Conservation (phyloP, 345 rosid species). For the Eucalyptus leucophloia region DNA sequence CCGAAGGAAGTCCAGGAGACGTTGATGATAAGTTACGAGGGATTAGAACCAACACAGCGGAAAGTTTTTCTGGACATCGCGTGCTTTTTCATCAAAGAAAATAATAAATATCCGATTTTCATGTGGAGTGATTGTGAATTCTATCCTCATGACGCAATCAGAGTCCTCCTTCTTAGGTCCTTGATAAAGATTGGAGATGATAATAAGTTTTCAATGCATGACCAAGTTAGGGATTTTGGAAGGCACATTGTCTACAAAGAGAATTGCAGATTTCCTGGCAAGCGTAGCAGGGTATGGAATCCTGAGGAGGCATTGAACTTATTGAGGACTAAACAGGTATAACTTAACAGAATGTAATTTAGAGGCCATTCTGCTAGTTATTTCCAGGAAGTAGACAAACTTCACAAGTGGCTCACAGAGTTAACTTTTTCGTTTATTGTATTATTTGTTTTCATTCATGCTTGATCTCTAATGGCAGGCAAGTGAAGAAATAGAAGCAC, state of each 20-base stretch:
- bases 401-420: background rate
- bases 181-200: background rate
- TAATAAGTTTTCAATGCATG: background rate
- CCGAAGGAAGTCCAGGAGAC: background rate
- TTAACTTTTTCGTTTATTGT: background rate
- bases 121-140: background rate
- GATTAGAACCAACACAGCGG: background rate
- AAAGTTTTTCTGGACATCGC: background rate
- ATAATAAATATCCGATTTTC: background rate
- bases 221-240: background rate
- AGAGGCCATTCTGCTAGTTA: background rate
- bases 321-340: background rate
- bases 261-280: background rate
- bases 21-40: background rate
- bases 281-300: background rate
- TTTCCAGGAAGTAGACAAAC: background rate
- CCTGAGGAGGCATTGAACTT: background rate
- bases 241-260: background rate
- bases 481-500: conserved; percentile 2
- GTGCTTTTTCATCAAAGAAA: background rate
- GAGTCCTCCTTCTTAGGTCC: background rate
- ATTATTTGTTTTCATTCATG: background rate
- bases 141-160: background rate
- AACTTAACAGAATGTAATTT: background rate
- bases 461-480: background rate